phyloP scores from a whole-genome alignment of 345 rosid species.

The Eutrema yunnanense region DNA sequence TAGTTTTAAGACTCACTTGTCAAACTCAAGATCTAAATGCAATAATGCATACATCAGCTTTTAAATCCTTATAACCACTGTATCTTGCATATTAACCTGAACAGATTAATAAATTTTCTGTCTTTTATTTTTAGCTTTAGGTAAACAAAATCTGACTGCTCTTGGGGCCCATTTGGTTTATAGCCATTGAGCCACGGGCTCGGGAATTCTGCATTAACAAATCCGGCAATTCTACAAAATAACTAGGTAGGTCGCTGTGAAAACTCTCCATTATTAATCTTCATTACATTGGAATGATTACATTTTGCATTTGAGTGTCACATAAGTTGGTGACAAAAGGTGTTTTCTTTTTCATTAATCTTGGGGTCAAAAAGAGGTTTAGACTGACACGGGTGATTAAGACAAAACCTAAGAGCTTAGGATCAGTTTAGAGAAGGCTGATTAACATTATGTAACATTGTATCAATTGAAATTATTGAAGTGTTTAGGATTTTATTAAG shows the following conservation, averaged over 20 bases:
- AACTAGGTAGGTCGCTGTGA: slow-evolving; percentile 40
- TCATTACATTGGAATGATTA: background rate
- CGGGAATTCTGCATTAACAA: background rate
- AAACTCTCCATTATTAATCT: background rate
- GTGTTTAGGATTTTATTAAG: background rate
- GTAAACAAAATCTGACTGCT: slow-evolving; percentile 8
- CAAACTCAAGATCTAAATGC: slow-evolving; percentile 24
- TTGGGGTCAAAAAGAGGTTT: background rate
- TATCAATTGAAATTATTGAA: too few relatives aligned
- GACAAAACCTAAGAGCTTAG: background rate
- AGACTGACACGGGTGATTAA: background rate
- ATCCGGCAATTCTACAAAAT: too few relatives aligned
- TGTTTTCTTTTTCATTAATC: background rate
- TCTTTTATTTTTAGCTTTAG: background rate
- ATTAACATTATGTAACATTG: background rate
- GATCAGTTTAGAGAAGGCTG: background rate
- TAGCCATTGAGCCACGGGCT: slow-evolving; percentile 60
- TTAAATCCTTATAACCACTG: slow-evolving; percentile 18
- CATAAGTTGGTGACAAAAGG: background rate
- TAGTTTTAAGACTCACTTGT: slow-evolving; percentile 10
- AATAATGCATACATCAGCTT: slow-evolving; percentile 23
- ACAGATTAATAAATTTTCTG: background rate
- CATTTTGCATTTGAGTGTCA: background rate
- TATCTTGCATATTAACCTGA: slow-evolving; percentile 11
- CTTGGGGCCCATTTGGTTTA: slow-evolving; percentile 16